Conservation (phyloP, 2,329 filamentous ascomycete species). For the Didymella lethalis region DNA sequence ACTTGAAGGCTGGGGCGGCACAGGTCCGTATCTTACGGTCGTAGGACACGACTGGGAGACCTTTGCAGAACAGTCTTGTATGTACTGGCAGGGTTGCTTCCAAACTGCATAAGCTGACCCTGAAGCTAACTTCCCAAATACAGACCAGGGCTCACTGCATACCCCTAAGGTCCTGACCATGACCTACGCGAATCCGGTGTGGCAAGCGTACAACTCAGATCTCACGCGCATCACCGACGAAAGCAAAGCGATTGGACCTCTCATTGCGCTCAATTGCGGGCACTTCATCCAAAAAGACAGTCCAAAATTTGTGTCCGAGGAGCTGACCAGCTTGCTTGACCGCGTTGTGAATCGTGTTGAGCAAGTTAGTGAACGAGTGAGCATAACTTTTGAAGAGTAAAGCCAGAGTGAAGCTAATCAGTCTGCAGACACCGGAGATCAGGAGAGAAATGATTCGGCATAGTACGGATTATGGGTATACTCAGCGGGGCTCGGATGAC, state of each 20-base stretch:
- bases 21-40: slow-evolving; percentile 57
- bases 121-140: slow-evolving; percentile 13
- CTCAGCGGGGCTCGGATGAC: not conserved
- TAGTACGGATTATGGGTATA: slow-evolving; percentile 18
- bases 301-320: slow-evolving; percentile 52
- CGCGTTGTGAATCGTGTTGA: slow-evolving; percentile 47
- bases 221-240: slow-evolving; percentile 55
- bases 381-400: not conserved
- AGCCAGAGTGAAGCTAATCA: not conserved
- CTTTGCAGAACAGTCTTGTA: slow-evolving; percentile 59
- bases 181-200: slow-evolving; percentile 62
- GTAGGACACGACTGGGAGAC: slow-evolving; percentile 63
- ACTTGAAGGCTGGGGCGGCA: slow-evolving; percentile 50
- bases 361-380: slow-evolving; percentile 43
- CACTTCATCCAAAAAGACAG: slow-evolving; percentile 66
- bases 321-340: slow-evolving; percentile 46
- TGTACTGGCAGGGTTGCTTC: not conserved
- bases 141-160: slow-evolving; percentile 38
- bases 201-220: slow-evolving; percentile 63
- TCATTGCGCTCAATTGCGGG: slow-evolving; percentile 59
- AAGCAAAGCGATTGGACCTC: slow-evolving; percentile 53
- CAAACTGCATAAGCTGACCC: not conserved
- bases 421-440: slow-evolving; percentile 12
- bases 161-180: slow-evolving; percentile 54
- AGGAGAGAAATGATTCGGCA: slow-evolving; percentile 21